Base-by-base conservation (phyloP, 202 grass and related monocot genomes). In the Brachypodium distachyon region DNA sequence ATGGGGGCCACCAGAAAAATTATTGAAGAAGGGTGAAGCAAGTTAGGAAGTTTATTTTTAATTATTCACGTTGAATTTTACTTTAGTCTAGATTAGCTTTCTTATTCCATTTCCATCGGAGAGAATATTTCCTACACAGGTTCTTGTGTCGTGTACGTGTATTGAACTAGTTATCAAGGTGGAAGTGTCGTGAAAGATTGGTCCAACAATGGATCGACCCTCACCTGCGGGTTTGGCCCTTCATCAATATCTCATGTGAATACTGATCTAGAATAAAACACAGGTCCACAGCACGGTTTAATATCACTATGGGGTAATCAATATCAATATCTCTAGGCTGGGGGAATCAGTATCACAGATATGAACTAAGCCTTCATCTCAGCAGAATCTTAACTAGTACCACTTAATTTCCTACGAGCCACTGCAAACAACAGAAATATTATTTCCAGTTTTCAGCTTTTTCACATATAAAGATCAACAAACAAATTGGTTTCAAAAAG, bases 351-450 rank as follows among this genome's bases (percentile, higher is more conserved):
- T 41, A 80, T 61, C 40, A 52, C 46, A 69, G 17, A 66, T 31
- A 75, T 40, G 17, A 38, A 58, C 38, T 68, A 41, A 78, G 28
- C 2, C 61, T 72, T 59, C n/a, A 55, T 17, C 36, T 61, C 48
- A 14, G n/a, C 17, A 72, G 29, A 47, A 70, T 32, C 11, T 48
- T 28, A 74, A 10, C 7, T 49, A 44, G 32, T 28, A 6, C 75
- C 49, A 76, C 44, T 77, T 46, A 12, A 55, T 70, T 77, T 72
- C 28, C 58, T 60, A 63, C 57, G 76, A 61, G 42, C 44, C 37
- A 77, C 49, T 38, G 46, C 11, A 53, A n/a, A 55, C 8, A 63
- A 26, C 36, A 77, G 51, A 17, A 74, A 57, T 21, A 36, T 38
- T 47, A 19, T 31, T n/a, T 77, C 66, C 21, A 25, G 4, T 56